These are phyloP conservation scores for Fusarium lateritium DNA, from an alignment of 2,329 filamentous ascomycete genomes.

Conservation along the genomic window DNA sequence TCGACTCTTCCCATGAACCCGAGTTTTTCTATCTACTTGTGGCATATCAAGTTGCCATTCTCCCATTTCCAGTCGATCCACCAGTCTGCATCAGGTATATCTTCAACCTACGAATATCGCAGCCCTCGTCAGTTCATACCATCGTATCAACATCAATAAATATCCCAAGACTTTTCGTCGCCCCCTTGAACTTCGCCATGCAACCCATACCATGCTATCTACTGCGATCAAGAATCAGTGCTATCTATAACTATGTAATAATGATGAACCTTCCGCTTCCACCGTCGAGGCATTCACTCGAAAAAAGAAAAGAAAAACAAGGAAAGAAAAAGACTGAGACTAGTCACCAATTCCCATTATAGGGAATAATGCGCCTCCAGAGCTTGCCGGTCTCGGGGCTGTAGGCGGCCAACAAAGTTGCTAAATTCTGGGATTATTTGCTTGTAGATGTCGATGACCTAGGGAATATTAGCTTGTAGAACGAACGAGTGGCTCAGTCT, in stretches of 20 bases:
- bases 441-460: conserved; percentile 70
- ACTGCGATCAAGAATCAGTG: conserved; percentile 47
- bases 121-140: conserved; percentile 40
- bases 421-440: conserved; percentile 72
- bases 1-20: conserved; percentile 26
- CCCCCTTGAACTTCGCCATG: conserved; percentile 42
- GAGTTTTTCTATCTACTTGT: conserved; percentile 36
- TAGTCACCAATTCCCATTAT: conserved; percentile 35
- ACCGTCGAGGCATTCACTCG: conserved; percentile 25
- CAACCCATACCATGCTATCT: conserved; percentile 47
- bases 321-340: conserved; percentile 1
- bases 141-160: conserved; percentile 43
- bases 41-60: conserved; percentile 29
- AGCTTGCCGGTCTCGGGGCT: conserved; percentile 64
- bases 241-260: conserved; percentile 53
- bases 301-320: too few species aligned
- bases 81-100: conserved; percentile 34
- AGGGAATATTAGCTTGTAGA: background rate
- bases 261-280: conserved; percentile 27
- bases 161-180: conserved; percentile 36
- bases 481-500: background rate
- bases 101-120: conserved; percentile 31
- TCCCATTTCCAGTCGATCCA: conserved; percentile 24
- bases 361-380: conserved; percentile 65
- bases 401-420: conserved; percentile 67